Base-by-base conservation (phyloP, 1,284 basidiomycete genomes). In the Ustanciosporium gigantosporum region DNA sequence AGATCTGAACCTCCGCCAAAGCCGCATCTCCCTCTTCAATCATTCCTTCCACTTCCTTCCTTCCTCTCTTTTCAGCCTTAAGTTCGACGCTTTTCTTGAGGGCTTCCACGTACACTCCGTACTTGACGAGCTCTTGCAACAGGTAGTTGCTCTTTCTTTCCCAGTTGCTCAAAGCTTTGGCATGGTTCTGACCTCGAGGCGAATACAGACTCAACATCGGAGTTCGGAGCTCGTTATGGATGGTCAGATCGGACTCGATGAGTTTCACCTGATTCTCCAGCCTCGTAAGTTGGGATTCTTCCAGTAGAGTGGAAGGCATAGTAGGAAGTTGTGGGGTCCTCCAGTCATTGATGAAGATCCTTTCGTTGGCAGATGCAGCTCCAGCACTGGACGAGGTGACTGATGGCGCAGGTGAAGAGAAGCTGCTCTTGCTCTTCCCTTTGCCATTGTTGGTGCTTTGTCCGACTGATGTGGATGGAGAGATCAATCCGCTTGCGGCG, bases 71-170 rank as follows among this genome's bases (percentile, higher is more conserved):
- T 15, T 70, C 66, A 3, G 52, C 55, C 35, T 57, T 57, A 5
- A 56, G 19, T 25, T 65, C 49, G 15, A 29, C 43, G 27, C 66
- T 59, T 16, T 31, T 34, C 19, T 25, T 40, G 15, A 98, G 81
- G 6, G 89, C 88, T 58, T 95, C 91, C 51, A 92, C 87, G 78
- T 98, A 98, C n/a, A 88, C 88, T 43, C 91, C 87, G 79, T 95
- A 98, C 78, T 97, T 97, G 76, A 91, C 88, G 39, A 91, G 89
- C 80, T 98, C 94, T 14, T 87, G 85, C 46, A 93, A 82, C 34
- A 97, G 81, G 77, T 90, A 90, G 72, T 89, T 86, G 7, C 88
- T 90, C 76, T 90, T 92, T 70, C 87, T 87, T 77, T 91, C 88
- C 91, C 93, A 98, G 77, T 98, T 98, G 43, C 83, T 83, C 61